Evolutionary conservation across 768 basidiomycete species (phyloP).

Genomic region (Sporobolomyces pararoseus): DNA sequence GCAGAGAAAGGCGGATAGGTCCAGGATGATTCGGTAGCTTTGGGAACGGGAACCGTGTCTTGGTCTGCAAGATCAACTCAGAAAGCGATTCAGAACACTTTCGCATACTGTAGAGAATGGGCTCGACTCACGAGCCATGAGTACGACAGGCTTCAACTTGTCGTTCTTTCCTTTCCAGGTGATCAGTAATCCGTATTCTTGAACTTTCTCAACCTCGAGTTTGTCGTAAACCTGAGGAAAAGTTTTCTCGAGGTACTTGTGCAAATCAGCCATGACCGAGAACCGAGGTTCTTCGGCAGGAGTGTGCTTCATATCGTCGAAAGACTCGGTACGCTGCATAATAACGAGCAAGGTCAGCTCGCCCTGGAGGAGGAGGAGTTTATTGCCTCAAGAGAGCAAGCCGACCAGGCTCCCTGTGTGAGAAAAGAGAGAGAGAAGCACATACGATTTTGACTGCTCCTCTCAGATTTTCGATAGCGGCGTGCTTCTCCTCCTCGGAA

Average conservation of each 20-base stretch:
- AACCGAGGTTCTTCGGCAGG: slow-evolving; percentile 29
- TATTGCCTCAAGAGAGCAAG: too few species aligned
- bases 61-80: slow-evolving; percentile 24
- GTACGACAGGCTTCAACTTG: slow-evolving; percentile 61
- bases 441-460: slow-evolving; percentile 17
- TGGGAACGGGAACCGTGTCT: slow-evolving; percentile 39
- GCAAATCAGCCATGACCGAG: slow-evolving; percentile 1
- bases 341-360: not conserved
- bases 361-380: too few species aligned
- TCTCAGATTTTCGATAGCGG: not conserved
- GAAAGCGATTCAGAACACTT: not conserved
- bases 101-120: not conserved
- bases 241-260: slow-evolving; percentile 34
- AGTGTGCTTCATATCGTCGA: slow-evolving; percentile 35
- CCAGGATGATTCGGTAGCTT: slow-evolving; percentile 25
- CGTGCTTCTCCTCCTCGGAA: not conserved
- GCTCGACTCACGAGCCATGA: not conserved
- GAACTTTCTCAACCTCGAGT: slow-evolving; percentile 65
- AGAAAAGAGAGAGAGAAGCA: not conserved
- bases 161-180: slow-evolving; percentile 66
- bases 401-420: too few species aligned
- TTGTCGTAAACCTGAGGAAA: slow-evolving; percentile 52
- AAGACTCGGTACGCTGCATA: slow-evolving; percentile 36
- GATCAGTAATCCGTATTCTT: slow-evolving; percentile 70
- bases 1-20: slow-evolving; percentile 35